Conservation (phyloP, 257 asterid species). For the Craterostigma plantagineum region DNA sequence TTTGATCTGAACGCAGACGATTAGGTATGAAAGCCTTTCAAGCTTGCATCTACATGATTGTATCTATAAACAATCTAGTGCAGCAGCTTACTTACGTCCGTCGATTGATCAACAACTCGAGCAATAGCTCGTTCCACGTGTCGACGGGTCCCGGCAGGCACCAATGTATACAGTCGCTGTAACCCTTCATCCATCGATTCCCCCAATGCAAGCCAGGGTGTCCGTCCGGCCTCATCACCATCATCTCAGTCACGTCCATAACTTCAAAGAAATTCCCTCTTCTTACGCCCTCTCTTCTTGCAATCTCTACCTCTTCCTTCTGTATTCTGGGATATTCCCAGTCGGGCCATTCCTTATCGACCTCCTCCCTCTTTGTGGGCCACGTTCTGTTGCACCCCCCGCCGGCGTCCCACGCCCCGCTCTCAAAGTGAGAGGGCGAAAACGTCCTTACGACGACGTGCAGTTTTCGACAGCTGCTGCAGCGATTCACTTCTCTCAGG, state of each 20-base stretch:
- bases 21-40: too few relatives aligned
- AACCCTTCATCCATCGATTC: conserved; percentile 24
- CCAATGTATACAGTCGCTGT: conserved; percentile 41
- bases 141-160: conserved; percentile 46
- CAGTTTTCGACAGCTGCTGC: conserved; percentile 17
- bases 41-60: too few relatives aligned
- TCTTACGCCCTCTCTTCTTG: conserved; percentile 14
- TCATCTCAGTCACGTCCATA: conserved; percentile 27
- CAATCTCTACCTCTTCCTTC: conserved; percentile 23
- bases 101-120: conserved; percentile 19
- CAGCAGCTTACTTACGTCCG: too few relatives aligned
- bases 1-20: too few relatives aligned
- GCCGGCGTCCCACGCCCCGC: conserved; percentile 31
- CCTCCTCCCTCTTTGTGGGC: conserved; percentile 13
- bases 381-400: conserved; percentile 29
- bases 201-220: conserved; percentile 33
- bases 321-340: conserved; percentile 21
- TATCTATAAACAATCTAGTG: too few relatives aligned
- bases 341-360: conserved; percentile 6
- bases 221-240: conserved; percentile 31
- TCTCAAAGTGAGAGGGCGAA: conserved; percentile 36
- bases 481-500: conserved; percentile 14
- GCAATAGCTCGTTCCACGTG: conserved; percentile 36
- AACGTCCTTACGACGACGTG: conserved; percentile 21
- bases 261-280: conserved; percentile 18